A percentile compares a stretch with the other conserved stretches of the same genome.
Conservation (phyloP, 768 basidiomycete genomes). For the Collybiopsis luxurians region DNA sequence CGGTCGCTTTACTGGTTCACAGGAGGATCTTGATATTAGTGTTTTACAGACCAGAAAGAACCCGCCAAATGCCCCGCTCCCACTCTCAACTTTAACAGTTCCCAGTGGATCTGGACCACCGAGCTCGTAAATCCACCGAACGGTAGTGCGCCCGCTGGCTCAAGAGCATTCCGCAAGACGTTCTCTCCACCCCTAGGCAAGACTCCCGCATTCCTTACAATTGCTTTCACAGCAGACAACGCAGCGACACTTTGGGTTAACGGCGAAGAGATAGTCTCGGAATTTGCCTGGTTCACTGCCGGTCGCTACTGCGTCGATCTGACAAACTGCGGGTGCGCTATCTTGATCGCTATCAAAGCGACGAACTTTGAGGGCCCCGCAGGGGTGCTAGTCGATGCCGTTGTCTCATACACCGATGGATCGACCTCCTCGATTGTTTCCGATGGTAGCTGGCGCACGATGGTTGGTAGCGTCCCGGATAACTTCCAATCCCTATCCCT, state of each 20-base stretch:
- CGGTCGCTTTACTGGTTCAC: too few relatives aligned
- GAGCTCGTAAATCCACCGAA: too few relatives aligned
- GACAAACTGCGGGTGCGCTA: slow-evolving; percentile 5
- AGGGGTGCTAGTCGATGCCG: slow-evolving; percentile 21
- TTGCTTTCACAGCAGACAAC: slow-evolving; percentile 26
- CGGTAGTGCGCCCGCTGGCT: too few relatives aligned
- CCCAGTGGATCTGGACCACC: too few relatives aligned
- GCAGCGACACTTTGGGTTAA: slow-evolving; percentile 26
- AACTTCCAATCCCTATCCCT: too few relatives aligned
- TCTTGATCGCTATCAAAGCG: slow-evolving; percentile 25
- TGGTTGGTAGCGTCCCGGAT: too few relatives aligned
- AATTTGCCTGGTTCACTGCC: slow-evolving; percentile 11
- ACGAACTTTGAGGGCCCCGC: slow-evolving; percentile 19
- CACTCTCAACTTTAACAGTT: not conserved
- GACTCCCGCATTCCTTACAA: slow-evolving; percentile 15
- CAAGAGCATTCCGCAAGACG: not conserved
- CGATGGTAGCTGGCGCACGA: too few relatives aligned
- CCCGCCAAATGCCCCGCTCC: not conserved
- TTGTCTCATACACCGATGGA: slow-evolving; percentile 25
- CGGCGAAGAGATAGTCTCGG: slow-evolving; percentile 20
- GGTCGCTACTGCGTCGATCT: slow-evolving; percentile 20
- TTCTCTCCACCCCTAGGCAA: slow-evolving; percentile 21
- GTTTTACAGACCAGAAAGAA: too few relatives aligned
- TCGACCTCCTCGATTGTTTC: slow-evolving; percentile 17
- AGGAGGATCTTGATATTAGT: too few relatives aligned